Evolutionary conservation across 805 yeast species (phyloP).

Genomic region (Myxozyma mucilagina): DNA sequence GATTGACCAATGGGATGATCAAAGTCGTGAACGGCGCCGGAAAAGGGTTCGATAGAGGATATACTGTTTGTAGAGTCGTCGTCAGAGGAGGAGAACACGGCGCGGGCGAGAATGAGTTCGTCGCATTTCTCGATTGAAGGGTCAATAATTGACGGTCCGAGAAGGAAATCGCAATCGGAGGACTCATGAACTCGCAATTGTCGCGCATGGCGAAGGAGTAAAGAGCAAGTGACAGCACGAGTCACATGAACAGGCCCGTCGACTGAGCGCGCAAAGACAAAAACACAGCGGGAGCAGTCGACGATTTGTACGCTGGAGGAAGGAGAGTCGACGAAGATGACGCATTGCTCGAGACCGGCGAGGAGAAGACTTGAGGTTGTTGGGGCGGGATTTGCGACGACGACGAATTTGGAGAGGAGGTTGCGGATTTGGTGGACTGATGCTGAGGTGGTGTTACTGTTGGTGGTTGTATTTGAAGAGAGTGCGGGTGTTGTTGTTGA

Average conservation of each 20-base stretch:
- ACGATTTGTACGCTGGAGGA: slow-evolving; percentile 12
- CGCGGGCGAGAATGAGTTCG: slow-evolving; percentile 13
- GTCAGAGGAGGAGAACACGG: not conserved
- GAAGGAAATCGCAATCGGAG: slow-evolving; percentile 4
- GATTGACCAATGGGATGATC: slow-evolving; percentile 35
- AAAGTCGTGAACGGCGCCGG: slow-evolving; percentile 34
- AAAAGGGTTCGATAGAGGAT: slow-evolving; percentile 8
- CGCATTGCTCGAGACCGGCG: slow-evolving; percentile 7
- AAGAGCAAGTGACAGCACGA: slow-evolving; percentile 1
- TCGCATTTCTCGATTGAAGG: slow-evolving; percentile 25
- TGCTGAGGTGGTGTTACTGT: not conserved
- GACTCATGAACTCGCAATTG: slow-evolving; percentile 29
- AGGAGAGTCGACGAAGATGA: slow-evolving; percentile 8
- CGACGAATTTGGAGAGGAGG: slow-evolving; percentile 1
- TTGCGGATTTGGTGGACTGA: slow-evolving; percentile 14
- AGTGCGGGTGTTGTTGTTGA: not conserved
- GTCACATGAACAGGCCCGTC: slow-evolving; percentile 26
- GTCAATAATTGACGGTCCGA: slow-evolving; percentile 6
- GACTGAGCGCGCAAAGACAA: slow-evolving; percentile 11
- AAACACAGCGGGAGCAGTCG: slow-evolving; percentile 3
- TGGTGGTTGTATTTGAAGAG: not conserved
- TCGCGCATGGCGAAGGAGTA: slow-evolving; percentile 16
- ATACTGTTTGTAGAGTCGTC: not conserved
- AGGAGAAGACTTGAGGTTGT: not conserved
- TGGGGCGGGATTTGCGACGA: not conserved